Evolutionary conservation across 208 protist genomes (phyloP).

Genomic region (Leishmania aethiopica): DNA sequence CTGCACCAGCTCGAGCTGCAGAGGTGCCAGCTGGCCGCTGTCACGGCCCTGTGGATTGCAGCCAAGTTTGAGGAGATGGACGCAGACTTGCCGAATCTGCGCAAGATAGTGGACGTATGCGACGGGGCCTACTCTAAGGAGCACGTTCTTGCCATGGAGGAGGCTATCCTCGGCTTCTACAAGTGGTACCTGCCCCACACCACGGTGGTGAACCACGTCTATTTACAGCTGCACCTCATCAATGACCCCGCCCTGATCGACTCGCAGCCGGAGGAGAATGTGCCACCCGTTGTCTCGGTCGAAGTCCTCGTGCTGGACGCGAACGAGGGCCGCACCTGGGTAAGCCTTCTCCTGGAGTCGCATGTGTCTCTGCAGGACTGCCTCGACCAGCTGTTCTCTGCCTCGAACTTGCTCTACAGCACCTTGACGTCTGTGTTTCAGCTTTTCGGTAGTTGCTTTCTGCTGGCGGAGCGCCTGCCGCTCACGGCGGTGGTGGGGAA

Average conservation of each 20-base stretch:
- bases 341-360: conserved; percentile 29
- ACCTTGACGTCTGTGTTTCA: conserved; percentile 65
- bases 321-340: conserved; percentile 38
- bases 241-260: conserved; percentile 53
- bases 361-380: conserved; percentile 40
- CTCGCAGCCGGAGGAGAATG: conserved; percentile 12
- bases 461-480: conserved; percentile 52
- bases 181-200: conserved; percentile 86
- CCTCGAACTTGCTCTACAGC: conserved; percentile 42
- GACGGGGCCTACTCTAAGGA: conserved; percentile 64
- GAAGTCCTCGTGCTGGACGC: conserved; percentile 49
- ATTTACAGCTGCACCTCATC: conserved; percentile 80
- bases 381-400: conserved; percentile 53
- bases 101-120: conserved; percentile 79
- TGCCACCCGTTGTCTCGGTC: conserved; percentile 24
- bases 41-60: conserved; percentile 79
- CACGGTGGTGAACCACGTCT: conserved; percentile 82
- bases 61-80: conserved; percentile 90
- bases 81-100: conserved; percentile 55
- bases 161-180: conserved; percentile 72
- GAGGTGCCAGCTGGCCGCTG: conserved; percentile 78
- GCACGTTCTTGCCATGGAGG: conserved; percentile 78
- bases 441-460: conserved; percentile 63
- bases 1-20: conserved; percentile 61
- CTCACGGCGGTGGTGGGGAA: conserved; percentile 36